Evolutionary conservation across 2,329 filamentous ascomycete genomes (phyloP).

Genomic region (Cladosporium austrohemisphaericum): DNA sequence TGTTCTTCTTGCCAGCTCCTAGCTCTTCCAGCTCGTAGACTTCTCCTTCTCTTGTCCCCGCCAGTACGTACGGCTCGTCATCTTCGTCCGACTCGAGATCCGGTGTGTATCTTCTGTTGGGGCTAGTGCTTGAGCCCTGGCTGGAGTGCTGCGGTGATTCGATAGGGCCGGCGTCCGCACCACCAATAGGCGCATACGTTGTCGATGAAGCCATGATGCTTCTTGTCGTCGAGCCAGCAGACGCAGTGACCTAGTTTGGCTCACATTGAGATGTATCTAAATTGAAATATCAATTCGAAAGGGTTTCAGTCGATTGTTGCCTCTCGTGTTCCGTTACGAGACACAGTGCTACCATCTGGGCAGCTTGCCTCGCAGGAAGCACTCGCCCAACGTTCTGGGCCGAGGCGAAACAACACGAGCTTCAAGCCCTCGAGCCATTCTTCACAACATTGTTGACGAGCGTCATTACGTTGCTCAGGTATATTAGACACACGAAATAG

Average conservation of each 20-base stretch:
- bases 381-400: no score
- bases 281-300: no score
- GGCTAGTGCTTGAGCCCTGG: not conserved
- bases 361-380: no score
- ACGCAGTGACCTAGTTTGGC: not conserved
- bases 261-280: not conserved
- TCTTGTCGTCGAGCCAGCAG: not conserved
- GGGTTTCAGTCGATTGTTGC: no score
- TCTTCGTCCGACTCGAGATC: slow-evolving; percentile 25
- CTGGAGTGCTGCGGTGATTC: not conserved
- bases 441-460: no score
- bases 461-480: no score
- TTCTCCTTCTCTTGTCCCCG: slow-evolving; percentile 20
- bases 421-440: no score
- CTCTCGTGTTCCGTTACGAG: no score
- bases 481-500: no score
- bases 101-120: slow-evolving; percentile 17
- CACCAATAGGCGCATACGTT: not conserved
- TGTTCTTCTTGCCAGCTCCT: not conserved
- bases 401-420: no score
- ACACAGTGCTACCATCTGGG: no score
- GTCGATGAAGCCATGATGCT: not conserved
- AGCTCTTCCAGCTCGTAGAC: slow-evolving; percentile 27
- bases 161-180: not conserved
- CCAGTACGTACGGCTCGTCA: slow-evolving; percentile 17